Conservation (phyloP, 345 rosid species). For the Odontarrhena argentea region DNA sequence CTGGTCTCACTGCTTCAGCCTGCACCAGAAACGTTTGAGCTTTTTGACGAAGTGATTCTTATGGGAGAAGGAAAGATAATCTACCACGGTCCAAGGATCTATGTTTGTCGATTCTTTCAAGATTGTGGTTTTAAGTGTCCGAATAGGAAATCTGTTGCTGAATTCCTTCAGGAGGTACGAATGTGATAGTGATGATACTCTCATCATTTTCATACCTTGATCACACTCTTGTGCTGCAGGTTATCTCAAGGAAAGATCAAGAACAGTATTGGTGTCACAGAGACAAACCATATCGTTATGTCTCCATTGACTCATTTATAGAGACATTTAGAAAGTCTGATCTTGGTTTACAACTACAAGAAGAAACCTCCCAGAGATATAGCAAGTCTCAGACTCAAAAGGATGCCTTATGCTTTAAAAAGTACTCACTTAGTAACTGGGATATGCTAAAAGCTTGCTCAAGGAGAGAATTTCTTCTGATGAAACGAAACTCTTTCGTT, state of each 20-base stretch:
- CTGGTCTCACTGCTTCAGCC: constrained; percentile 84
- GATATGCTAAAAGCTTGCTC: constrained; percentile 50
- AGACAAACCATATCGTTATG: constrained; percentile 41
- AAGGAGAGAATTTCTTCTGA: constrained; percentile 53
- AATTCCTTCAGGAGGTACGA: constrained; percentile 78
- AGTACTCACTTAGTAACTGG: constrained; percentile 45
- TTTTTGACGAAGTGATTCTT: constrained; percentile 76
- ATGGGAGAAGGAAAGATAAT: constrained; percentile 80
- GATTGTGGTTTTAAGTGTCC: constrained; percentile 72
- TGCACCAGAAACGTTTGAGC: constrained; percentile 72
- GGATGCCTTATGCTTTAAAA: constrained; percentile 39
- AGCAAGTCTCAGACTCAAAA: constrained; percentile 38
- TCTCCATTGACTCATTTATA: constrained; percentile 43
- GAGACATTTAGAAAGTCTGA: constrained; percentile 39
- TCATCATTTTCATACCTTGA: not conserved
- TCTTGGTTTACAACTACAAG: constrained; percentile 37
- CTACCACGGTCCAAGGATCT: constrained; percentile 74
- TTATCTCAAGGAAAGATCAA: constrained; percentile 57
- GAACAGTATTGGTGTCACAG: constrained; percentile 49
- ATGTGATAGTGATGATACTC: not conserved
- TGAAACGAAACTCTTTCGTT: constrained; percentile 51
- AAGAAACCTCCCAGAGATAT: constrained; percentile 39
- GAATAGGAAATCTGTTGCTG: constrained; percentile 82
- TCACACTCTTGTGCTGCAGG: constrained; percentile 32
- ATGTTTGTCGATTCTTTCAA: constrained; percentile 69